A percentile compares a stretch with the other conserved stretches of the same genome.
Conservation (phyloP, 495 filamentous ascomycete genomes). For the Hamigera avellanea region DNA sequence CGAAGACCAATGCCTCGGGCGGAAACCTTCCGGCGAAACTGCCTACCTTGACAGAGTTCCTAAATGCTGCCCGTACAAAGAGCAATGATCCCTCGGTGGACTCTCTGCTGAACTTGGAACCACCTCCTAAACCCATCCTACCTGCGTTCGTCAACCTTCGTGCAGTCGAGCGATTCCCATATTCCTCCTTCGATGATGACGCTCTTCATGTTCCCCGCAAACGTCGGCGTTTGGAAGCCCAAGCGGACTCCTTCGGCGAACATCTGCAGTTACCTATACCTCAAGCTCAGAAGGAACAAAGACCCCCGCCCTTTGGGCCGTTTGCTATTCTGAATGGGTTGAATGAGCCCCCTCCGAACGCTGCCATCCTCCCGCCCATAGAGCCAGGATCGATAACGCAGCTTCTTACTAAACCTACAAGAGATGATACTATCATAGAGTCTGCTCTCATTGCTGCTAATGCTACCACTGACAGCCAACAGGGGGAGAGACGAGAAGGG, state of each 20-base stretch:
- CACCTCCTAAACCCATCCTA: slow-evolving; percentile 30
- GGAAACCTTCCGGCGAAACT: slow-evolving; percentile 15
- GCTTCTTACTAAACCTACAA: slow-evolving; percentile 26
- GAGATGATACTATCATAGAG: slow-evolving; percentile 14
- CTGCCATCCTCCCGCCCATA: slow-evolving; percentile 62
- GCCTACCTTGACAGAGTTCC: slow-evolving; percentile 24
- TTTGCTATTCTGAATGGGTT: slow-evolving; percentile 63
- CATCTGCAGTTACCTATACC: slow-evolving; percentile 40
- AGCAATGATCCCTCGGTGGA: slow-evolving; percentile 23
- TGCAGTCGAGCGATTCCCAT: slow-evolving; percentile 33
- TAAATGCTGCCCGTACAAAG: slow-evolving; percentile 22
- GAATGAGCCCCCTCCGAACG: slow-evolving; percentile 64
- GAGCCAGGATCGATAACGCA: slow-evolving; percentile 39
- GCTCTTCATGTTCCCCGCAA: slow-evolving; percentile 24
- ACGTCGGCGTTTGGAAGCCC: slow-evolving; percentile 29
- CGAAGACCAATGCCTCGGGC: slow-evolving; percentile 21
- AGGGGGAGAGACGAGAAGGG: slow-evolving; percentile 22
- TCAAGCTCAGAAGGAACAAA: slow-evolving; percentile 33
- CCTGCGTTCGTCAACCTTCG: slow-evolving; percentile 38
- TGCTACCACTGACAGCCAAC: slow-evolving; percentile 14
- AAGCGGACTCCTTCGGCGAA: slow-evolving; percentile 35
- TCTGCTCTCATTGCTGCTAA: slow-evolving; percentile 12
- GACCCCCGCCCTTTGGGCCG: slow-evolving; percentile 37
- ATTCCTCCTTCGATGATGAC: slow-evolving; percentile 32
- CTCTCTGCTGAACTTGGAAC: slow-evolving; percentile 21